Evolutionary conservation across 306 rosid genomes (phyloP).

Genomic region (Acacia melanoxylon): DNA sequence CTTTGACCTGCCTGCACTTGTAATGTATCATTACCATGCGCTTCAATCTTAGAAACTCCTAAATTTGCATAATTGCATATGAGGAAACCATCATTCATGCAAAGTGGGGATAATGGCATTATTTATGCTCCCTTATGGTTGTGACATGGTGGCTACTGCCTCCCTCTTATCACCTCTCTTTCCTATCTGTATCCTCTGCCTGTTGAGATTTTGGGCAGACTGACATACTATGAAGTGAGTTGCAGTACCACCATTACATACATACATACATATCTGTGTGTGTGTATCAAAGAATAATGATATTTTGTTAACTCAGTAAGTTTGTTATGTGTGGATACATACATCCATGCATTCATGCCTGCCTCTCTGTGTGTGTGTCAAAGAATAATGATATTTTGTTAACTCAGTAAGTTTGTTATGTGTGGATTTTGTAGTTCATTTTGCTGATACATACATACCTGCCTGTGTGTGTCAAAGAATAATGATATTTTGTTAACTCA

Average conservation of each 20-base stretch:
- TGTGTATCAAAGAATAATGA: background rate
- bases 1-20: background rate
- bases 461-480: background rate
- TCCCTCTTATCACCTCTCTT: background rate
- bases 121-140: background rate
- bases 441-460: background rate
- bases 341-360: no score
- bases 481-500: slow-evolving; percentile 10
- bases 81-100: background rate
- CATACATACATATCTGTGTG: no score
- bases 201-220: background rate
- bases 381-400: no score
- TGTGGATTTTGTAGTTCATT: background rate
- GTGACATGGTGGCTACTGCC: background rate
- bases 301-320: slow-evolving; percentile 7
- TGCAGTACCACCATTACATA: background rate
- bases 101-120: background rate
- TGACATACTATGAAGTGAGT: background rate
- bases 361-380: no score
- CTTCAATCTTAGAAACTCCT: slow-evolving; percentile 14
- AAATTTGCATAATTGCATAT: slow-evolving; percentile 8
- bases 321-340: slow-evolving; percentile 10
- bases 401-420: no score
- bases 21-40: background rate
- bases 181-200: background rate